Evolutionary conservation across 495 filamentous ascomycete genomes (phyloP).

Genomic region (Aspergillus sclerotiicarbonarius): DNA sequence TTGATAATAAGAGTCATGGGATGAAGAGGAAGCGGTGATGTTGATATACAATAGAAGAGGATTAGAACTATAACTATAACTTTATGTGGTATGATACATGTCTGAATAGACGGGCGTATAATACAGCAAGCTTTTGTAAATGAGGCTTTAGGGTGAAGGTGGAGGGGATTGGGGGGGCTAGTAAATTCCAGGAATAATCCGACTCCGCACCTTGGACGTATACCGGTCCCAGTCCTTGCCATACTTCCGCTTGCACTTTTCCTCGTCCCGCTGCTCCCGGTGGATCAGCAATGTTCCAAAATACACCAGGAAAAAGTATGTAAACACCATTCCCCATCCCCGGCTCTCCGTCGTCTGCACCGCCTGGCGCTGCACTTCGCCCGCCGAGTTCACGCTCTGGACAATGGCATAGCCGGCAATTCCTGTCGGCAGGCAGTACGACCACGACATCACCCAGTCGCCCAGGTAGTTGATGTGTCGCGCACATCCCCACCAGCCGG

Average conservation of each 20-base stretch:
- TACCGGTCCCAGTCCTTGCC: constrained; percentile 93
- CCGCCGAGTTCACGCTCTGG: constrained; percentile 42
- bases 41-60: constrained; percentile 4
- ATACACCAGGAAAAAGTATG: constrained; percentile 94
- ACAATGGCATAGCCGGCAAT: constrained; percentile 72
- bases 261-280: constrained; percentile 86
- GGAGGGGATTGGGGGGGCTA: constrained; percentile 33
- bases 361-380: constrained; percentile 56
- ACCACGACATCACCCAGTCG: constrained; percentile 93
- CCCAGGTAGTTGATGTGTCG: constrained; percentile 98
- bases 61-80: no score
- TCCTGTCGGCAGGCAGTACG: constrained; percentile 87
- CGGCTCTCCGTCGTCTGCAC: constrained; percentile 65
- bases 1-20: constrained; percentile 28
- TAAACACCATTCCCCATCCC: constrained; percentile 82
- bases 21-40: constrained; percentile 38
- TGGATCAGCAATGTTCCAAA: constrained; percentile 88
- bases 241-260: constrained; percentile 90
- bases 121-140: background rate
- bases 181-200: constrained; percentile 91
- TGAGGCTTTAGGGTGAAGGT: no score
- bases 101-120: no score
- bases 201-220: constrained; percentile 74
- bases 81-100: no score
- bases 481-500: constrained; percentile 93